Conservation (phyloP, 1,284 basidiomycete genomes). For the Malassezia restricta region DNA sequence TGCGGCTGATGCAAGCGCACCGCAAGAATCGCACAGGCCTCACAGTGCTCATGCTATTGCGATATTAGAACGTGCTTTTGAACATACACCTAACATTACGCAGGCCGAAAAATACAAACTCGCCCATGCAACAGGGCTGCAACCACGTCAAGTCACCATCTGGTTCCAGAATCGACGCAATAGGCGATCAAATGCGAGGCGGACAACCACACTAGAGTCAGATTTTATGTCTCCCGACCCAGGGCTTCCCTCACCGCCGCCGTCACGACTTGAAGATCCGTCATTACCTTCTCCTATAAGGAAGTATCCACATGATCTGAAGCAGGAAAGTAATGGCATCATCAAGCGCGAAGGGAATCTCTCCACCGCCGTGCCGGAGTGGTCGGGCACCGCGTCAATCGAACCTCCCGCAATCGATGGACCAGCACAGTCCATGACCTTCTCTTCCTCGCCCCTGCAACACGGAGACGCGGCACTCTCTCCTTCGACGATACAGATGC, state of each 20-base stretch:
- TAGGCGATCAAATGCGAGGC: background rate
- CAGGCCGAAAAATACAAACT: constrained; percentile 38
- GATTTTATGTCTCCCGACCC: background rate
- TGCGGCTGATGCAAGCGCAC: background rate
- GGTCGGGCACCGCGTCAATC: background rate
- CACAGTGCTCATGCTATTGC: constrained; percentile 23
- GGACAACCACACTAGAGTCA: background rate
- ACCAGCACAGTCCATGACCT: background rate
- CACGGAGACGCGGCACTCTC: background rate
- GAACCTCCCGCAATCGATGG: background rate
- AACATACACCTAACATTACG: constrained; percentile 34
- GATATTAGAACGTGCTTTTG: constrained; percentile 36
- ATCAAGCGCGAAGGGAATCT: background rate
- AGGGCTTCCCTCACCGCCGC: background rate
- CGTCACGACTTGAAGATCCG: background rate
- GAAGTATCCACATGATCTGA: background rate
- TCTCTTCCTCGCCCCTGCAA: background rate
- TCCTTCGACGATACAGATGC: background rate
- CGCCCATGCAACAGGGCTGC: constrained; percentile 32
- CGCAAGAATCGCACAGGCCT: constrained; percentile 7
- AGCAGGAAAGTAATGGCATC: background rate
- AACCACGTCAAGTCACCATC: constrained; percentile 40
- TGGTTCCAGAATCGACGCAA: constrained; percentile 24
- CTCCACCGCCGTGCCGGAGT: background rate
- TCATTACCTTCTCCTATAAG: background rate